Base-by-base conservation (phyloP, 73 alveolate species). In the Paramecium primaurelia region DNA sequence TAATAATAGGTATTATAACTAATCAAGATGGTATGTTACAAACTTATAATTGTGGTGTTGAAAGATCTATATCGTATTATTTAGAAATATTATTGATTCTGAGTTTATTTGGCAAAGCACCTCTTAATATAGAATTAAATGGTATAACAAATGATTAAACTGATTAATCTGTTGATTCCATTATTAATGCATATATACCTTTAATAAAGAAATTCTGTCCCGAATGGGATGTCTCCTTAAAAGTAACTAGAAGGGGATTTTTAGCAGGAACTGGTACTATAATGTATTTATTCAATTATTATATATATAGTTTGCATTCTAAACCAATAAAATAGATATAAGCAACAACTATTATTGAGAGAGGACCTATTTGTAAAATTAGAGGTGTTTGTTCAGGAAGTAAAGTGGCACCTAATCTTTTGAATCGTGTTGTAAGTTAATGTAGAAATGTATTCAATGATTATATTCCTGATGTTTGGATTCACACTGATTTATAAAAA, bases 401-500 rank as follows among this genome's bases (percentile, higher is more conserved):
- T 86, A 97, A 94, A 77, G 97, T 97, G 10, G 92, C 96, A 16
- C 97, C 99, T 25, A 71, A 92, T 59, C 91, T 96, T 58, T 90
- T 97, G 42, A 97, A 95, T 42, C 92, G 97, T 88, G 94, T 97
- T 88, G 93, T 97, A 6, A 97, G 96, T 92, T 86, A 97, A 16
- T 90, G 96, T 25, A 92, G 99, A 92, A 97, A 95, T 28, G 98
- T 97, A 22, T 97, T 97, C 88, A 97, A 97, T 95, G 98, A 97
- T 92, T 97, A 96, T 93, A 92, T 97, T 91, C 99, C 99, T 44
- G 99, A 97, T 96, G 99, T 97, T n/a, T 97, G 98, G 98, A 94
- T 97, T 32, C 94, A 95, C 37, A 94, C 97, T 28, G 99, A 97
- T 88, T 94, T 94, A 68, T 94, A 90, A 44, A 97, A 97, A 96